Evolutionary conservation across 2,329 filamentous ascomycete genomes (phyloP).

Genomic region (Bipolaris bicolor): DNA sequence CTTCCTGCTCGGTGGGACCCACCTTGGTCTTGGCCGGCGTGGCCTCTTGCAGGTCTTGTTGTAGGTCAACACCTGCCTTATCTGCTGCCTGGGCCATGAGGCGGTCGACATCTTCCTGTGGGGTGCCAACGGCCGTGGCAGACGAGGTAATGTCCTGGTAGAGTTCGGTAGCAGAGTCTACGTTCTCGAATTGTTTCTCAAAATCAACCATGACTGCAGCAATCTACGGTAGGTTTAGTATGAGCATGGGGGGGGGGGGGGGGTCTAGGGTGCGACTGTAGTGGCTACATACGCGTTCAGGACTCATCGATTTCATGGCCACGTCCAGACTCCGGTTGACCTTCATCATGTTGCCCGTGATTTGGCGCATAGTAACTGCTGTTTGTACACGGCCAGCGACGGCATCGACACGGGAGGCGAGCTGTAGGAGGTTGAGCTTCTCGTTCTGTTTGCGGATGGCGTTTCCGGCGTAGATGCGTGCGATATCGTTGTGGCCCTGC

Average conservation of each 20-base stretch:
- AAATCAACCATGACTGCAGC: conserved; percentile 71
- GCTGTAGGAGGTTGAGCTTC: conserved; percentile 63
- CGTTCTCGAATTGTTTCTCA: conserved; percentile 62
- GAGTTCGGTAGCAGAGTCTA: conserved; percentile 65
- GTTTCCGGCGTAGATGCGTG: conserved; percentile 68
- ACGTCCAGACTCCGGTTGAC: conserved; percentile 67
- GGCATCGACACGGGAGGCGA: conserved; percentile 65
- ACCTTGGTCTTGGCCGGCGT: conserved; percentile 62
- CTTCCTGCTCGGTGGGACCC: conserved; percentile 77
- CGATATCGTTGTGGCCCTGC: conserved; percentile 65
- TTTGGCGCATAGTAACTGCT: conserved; percentile 66
- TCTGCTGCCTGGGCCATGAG: conserved; percentile 85
- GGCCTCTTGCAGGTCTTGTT: conserved; percentile 71
- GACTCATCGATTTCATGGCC: conserved; percentile 68
- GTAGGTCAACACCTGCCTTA: conserved; percentile 83
- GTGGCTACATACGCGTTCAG: conserved; percentile 59
- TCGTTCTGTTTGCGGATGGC: conserved; percentile 69
- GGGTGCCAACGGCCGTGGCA: conserved; percentile 75
- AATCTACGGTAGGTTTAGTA: conserved; percentile 53
- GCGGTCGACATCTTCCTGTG: conserved; percentile 84
- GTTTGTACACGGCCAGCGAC: conserved; percentile 66
- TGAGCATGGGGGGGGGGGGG: no score
- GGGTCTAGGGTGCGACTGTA: background rate
- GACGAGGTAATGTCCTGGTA: conserved; percentile 86
- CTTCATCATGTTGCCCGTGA: conserved; percentile 67